Evolutionary conservation across 805 yeast genomes (phyloP).

Genomic region (Saccharomyces eubayanus): DNA sequence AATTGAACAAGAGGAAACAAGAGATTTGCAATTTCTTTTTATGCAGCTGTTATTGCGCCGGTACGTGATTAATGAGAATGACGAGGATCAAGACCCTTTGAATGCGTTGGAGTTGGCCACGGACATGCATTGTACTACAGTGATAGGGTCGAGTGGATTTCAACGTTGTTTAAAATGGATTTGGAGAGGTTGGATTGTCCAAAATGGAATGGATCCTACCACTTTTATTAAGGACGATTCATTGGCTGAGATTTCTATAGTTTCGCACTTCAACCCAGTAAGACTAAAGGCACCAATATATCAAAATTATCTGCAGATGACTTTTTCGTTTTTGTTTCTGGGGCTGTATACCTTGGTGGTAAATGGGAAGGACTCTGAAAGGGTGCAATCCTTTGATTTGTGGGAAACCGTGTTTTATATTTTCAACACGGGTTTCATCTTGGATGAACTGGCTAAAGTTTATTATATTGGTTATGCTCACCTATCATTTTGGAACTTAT

Average conservation of each 20-base stretch:
- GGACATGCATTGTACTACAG: constrained; percentile 70
- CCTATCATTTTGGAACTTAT: constrained; percentile 69
- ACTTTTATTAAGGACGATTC: constrained; percentile 59
- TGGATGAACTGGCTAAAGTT: constrained; percentile 62
- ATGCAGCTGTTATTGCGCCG: constrained; percentile 71
- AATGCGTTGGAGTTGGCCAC: constrained; percentile 80
- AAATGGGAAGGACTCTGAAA: constrained; percentile 40
- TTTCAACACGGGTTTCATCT: constrained; percentile 56
- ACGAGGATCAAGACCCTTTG: constrained; percentile 52
- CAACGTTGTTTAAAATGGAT: constrained; percentile 84
- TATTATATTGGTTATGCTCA: constrained; percentile 71
- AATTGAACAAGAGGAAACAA: constrained; percentile 50
- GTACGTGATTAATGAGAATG: constrained; percentile 56
- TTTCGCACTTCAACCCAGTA: constrained; percentile 68
- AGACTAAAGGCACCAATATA: constrained; percentile 79
- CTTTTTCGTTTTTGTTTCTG: constrained; percentile 57
- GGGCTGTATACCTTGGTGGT: constrained; percentile 54
- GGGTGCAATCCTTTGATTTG: constrained; percentile 32
- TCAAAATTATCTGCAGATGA: constrained; percentile 66
- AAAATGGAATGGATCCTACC: constrained; percentile 58
- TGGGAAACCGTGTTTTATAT: constrained; percentile 53
- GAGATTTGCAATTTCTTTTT: constrained; percentile 44
- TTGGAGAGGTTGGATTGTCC: constrained; percentile 91
- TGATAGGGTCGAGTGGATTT: constrained; percentile 73
- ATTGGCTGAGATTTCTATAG: constrained; percentile 44